These are phyloP conservation scores for Colletotrichum spinosum DNA, from an alignment of 2,329 filamentous ascomycete species.

Conservation along the genomic window DNA sequence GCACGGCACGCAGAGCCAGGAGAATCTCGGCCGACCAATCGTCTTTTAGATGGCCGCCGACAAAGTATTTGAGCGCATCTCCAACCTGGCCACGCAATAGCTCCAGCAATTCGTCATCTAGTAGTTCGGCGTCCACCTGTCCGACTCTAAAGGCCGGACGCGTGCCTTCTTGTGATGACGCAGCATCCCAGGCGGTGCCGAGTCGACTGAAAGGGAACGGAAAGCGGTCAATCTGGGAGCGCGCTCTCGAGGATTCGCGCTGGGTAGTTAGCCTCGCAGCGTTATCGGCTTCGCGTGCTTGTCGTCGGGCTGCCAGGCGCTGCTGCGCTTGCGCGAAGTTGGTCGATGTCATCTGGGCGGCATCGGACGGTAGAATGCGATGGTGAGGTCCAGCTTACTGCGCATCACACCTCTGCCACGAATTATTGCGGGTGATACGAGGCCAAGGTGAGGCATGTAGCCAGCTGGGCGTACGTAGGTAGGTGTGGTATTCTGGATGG, in stretches of 20 bases:
- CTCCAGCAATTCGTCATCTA: constrained; percentile 92
- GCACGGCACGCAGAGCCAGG: constrained; percentile 77
- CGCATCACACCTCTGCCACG: constrained; percentile 27
- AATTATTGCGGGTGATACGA: constrained; percentile 6
- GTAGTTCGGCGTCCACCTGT: constrained; percentile 93
- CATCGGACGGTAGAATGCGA: constrained; percentile 41
- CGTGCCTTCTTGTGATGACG: constrained; percentile 81
- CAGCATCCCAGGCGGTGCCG: constrained; percentile 73
- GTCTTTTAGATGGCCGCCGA: constrained; percentile 79
- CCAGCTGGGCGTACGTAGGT: neutral
- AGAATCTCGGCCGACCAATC: constrained; percentile 90
- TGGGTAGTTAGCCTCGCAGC: constrained; percentile 66
- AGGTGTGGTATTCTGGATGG: constrained; percentile 25
- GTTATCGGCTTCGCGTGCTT: constrained; percentile 76
- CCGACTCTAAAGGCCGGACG: constrained; percentile 91
- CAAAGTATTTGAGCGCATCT: constrained; percentile 89
- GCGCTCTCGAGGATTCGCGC: constrained; percentile 65
- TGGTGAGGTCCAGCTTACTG: constrained; percentile 25
- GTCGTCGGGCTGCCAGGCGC: constrained; percentile 84
- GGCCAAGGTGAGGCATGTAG: constrained; percentile 9
- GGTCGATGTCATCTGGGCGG: constrained; percentile 59
- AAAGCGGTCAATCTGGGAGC: constrained; percentile 66
- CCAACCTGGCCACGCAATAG: constrained; percentile 87
- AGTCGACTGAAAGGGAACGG: constrained; percentile 73
- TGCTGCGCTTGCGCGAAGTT: constrained; percentile 92